A percentile compares a stretch with the other conserved stretches of the same genome.
These are phyloP conservation scores for Grosmannia penicillata DNA, from an alignment of 2,329 filamentous ascomycete genomes.

Conservation along the genomic window DNA sequence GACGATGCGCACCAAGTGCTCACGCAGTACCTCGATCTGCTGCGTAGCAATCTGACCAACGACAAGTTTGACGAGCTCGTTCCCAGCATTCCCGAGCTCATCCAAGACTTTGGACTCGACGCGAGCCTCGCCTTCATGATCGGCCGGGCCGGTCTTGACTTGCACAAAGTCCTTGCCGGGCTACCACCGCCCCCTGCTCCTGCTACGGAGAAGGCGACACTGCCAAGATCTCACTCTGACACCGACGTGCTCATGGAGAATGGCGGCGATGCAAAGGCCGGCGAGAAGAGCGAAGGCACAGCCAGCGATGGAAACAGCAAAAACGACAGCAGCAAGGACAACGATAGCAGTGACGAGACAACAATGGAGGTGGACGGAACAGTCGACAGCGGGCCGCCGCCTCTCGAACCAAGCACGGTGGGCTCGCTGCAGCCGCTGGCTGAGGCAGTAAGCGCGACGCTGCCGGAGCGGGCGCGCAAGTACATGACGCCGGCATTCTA, in stretches of 20 bases:
- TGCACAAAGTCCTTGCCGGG: slow-evolving; percentile 31
- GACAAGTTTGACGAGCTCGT: slow-evolving; percentile 67
- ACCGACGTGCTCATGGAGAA: no score
- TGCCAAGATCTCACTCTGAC: no score
- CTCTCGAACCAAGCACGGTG: slow-evolving; percentile 34
- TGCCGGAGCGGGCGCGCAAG: slow-evolving; percentile 50
- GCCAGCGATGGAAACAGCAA: background rate
- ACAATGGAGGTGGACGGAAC: background rate
- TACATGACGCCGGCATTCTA: slow-evolving; percentile 71
- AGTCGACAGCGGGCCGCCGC: slow-evolving; percentile 10
- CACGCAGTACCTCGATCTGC: slow-evolving; percentile 75
- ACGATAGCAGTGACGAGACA: background rate
- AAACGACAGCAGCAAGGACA: background rate
- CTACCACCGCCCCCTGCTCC: no score
- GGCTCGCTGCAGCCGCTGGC: slow-evolving; percentile 52
- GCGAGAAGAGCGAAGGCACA: background rate
- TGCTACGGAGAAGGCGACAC: background rate
- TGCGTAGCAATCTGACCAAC: slow-evolving; percentile 63
- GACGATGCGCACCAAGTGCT: slow-evolving; percentile 83
- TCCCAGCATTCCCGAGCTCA: slow-evolving; percentile 58
- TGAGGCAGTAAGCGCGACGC: slow-evolving; percentile 44
- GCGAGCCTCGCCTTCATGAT: slow-evolving; percentile 75
- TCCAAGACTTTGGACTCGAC: slow-evolving; percentile 67
- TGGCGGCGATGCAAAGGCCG: background rate
- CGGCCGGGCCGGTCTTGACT: slow-evolving; percentile 57